These are phyloP conservation scores for Elsinoe australis DNA, from an alignment of 2,329 filamentous ascomycete species.

Conservation along the genomic window DNA sequence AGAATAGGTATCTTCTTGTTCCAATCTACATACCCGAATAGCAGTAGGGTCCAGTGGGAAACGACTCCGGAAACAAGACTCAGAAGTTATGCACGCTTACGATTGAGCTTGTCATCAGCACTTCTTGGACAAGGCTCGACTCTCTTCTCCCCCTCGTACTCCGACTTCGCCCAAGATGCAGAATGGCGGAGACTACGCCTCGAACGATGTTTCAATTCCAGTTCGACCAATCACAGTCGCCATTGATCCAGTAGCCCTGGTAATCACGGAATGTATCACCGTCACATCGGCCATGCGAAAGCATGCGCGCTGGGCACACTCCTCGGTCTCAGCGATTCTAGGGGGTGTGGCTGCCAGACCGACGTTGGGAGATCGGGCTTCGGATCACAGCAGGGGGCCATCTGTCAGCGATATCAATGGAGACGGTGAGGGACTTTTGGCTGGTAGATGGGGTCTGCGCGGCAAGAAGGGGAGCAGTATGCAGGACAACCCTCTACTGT, in stretches of 20 bases:
- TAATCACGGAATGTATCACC: slow-evolving; percentile 97
- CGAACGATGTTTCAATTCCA: slow-evolving; percentile 7
- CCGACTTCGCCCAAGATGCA: slow-evolving; percentile 13
- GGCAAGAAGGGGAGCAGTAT: slow-evolving; percentile 96
- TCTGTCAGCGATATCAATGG: slow-evolving; percentile 16
- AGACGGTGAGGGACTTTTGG: slow-evolving; percentile 37
- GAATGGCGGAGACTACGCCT: slow-evolving; percentile 11
- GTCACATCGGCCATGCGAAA: slow-evolving; percentile 98
- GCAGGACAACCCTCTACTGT: slow-evolving; percentile 94
- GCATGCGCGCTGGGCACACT: slow-evolving; percentile 90
- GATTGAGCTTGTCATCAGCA: no score
- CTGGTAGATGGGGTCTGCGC: slow-evolving; percentile 84
- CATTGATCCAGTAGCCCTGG: slow-evolving; percentile 47
- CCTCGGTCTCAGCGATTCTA: slow-evolving; percentile 89
- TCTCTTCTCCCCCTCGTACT: background rate
- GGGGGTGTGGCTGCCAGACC: slow-evolving; percentile 50
- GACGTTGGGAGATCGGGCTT: slow-evolving; percentile 11
- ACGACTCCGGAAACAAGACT: no score
- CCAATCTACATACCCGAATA: no score
- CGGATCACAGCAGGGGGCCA: slow-evolving; percentile 12
- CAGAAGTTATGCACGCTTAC: no score
- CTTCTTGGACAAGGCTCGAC: no score
- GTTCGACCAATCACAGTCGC: slow-evolving; percentile 27
- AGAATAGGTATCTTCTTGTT: no score
- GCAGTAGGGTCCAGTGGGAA: no score